Evolutionary conservation across 345 rosid species (phyloP).

Genomic region (Camelina neglecta): DNA sequence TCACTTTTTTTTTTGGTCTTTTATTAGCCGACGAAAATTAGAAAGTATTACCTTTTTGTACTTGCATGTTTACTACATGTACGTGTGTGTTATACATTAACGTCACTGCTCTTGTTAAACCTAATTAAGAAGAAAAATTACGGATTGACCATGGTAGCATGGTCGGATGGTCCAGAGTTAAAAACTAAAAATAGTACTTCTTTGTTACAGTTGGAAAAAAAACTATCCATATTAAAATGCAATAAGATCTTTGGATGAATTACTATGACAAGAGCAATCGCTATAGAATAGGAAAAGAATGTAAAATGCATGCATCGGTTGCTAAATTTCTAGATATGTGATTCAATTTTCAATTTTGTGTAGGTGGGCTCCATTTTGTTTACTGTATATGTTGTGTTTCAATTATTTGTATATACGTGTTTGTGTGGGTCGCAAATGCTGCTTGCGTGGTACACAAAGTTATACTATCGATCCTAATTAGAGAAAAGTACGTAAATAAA

Average conservation of each 20-base stretch:
- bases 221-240: neutral
- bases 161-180: neutral
- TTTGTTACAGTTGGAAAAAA: neutral
- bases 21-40: neutral
- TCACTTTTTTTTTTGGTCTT: neutral
- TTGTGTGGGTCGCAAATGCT: conserved; percentile 7
- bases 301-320: conserved; percentile 40
- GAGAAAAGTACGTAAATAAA: neutral
- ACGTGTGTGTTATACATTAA: neutral
- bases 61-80: too few species aligned
- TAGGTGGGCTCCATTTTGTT: neutral
- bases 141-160: neutral
- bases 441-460: conserved; percentile 18
- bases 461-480: neutral
- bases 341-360: neutral
- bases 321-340: conserved; percentile 1
- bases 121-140: neutral
- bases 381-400: conserved; percentile 11
- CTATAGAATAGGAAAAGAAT: conserved; percentile 16
- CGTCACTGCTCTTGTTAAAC: neutral
- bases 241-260: conserved; percentile 24
- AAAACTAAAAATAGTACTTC: neutral
- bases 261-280: conserved; percentile 37
- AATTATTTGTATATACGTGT: conserved; percentile 27
- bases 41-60: neutral